These are phyloP conservation scores for Fonsecaea erecta DNA, from an alignment of 2,329 filamentous ascomycete genomes.

Conservation along the genomic window DNA sequence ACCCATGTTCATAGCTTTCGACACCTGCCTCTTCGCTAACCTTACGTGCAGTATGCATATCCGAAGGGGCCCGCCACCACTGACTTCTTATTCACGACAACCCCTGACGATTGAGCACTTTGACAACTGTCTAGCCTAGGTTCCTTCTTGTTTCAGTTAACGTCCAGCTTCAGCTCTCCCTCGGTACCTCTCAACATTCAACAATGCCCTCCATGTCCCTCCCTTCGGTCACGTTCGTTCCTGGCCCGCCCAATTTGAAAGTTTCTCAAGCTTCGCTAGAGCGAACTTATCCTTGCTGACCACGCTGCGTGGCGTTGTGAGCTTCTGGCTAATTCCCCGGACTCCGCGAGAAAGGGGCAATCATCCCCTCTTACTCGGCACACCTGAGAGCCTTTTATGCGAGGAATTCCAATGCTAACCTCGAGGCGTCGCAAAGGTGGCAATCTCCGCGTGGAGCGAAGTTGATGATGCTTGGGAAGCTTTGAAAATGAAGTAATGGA, in stretches of 20 bases:
- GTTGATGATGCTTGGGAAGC: background rate
- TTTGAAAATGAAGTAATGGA: background rate
- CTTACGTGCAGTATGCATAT: conserved; percentile 3
- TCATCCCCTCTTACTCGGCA: background rate
- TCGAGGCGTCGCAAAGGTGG: background rate
- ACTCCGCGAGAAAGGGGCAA: background rate
- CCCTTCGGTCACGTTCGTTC: background rate
- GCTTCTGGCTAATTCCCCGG: background rate
- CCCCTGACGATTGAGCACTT: background rate
- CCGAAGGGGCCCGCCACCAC: background rate
- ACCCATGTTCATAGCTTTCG: background rate
- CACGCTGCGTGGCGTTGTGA: background rate
- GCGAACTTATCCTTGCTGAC: background rate
- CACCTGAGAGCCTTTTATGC: background rate
- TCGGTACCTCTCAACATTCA: background rate
- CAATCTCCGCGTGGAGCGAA: background rate
- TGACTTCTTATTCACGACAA: background rate
- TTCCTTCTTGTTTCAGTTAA: background rate
- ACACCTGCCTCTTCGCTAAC: background rate
- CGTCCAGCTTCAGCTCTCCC: background rate
- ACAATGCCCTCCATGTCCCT: background rate
- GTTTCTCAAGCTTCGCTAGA: background rate
- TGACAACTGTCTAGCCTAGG: background rate
- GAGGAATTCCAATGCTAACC: background rate
- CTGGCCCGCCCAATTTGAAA: background rate